These are phyloP conservation scores for Cicer bijugum DNA, from an alignment of 306 rosid genomes.

Conservation along the genomic window DNA sequence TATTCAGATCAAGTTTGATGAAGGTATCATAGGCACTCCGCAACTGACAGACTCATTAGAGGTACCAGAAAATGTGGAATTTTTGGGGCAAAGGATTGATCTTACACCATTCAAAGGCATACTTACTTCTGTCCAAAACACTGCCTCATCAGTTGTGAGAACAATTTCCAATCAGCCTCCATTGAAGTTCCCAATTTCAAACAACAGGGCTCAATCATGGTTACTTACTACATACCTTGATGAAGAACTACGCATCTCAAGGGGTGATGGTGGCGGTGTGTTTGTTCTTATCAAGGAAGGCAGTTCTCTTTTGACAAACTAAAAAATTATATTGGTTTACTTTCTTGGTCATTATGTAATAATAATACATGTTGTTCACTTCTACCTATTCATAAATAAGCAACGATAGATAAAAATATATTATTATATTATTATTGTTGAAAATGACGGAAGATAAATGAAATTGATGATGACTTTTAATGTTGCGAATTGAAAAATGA, in stretches of 20 bases:
- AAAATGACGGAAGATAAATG: no score
- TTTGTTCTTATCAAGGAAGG: constrained; percentile 90
- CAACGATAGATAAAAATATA: not conserved
- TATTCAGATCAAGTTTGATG: constrained; percentile 76
- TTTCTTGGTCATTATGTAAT: not conserved
- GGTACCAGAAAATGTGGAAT: constrained; percentile 85
- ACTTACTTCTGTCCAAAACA: constrained; percentile 70
- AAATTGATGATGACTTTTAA: no score
- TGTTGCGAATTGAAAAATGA: no score
- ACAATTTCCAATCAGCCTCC: constrained; percentile 82
- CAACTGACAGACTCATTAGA: constrained; percentile 86
- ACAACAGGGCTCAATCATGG: constrained; percentile 75
- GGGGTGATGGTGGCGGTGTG: constrained; percentile 81
- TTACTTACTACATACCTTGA: constrained; percentile 86
- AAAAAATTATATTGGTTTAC: constrained; percentile 5
- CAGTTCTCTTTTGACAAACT: constrained; percentile 56
- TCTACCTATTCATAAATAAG: not conserved
- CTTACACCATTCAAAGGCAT: constrained; percentile 75
- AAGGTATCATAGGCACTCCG: constrained; percentile 91
- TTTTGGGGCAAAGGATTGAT: constrained; percentile 82
- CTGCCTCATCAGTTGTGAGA: constrained; percentile 78
- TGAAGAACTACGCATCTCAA: constrained; percentile 73
- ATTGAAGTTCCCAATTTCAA: constrained; percentile 68
- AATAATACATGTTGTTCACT: not conserved
- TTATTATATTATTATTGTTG: no score